Evolutionary conservation across 2,329 filamentous ascomycete genomes (phyloP).

Genomic region (Leptographium lundbergii): DNA sequence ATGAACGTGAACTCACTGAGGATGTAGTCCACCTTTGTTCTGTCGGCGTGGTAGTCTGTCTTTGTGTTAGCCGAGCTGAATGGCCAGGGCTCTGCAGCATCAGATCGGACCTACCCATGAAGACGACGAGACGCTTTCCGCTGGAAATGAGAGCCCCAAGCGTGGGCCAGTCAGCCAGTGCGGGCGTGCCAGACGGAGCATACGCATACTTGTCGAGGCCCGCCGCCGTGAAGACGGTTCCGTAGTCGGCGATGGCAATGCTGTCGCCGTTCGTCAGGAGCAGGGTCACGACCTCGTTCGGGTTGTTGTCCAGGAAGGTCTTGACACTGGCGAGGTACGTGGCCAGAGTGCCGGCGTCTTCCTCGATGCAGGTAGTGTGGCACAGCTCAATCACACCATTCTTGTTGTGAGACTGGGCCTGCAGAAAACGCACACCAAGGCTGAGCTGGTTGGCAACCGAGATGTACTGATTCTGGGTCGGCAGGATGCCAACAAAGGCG

Average conservation of each 20-base stretch:
- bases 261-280: conserved; percentile 50
- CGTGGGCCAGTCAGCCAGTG: conserved; percentile 53
- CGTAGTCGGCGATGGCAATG: conserved; percentile 43
- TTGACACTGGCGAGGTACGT: conserved; percentile 44
- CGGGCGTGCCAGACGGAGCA: conserved; percentile 27
- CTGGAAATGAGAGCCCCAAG: conserved; percentile 50
- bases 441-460: conserved; percentile 44
- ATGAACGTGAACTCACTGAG: conserved; percentile 46
- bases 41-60: conserved; percentile 47
- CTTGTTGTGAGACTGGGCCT: conserved; percentile 48
- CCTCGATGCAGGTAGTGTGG: conserved; percentile 48
- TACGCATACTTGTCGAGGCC: conserved; percentile 47
- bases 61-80: conserved; percentile 4
- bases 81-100: not conserved
- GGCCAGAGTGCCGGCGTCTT: conserved; percentile 45
- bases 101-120: conserved; percentile 42
- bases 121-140: conserved; percentile 54
- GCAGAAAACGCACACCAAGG: conserved; percentile 50
- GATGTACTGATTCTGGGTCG: conserved; percentile 47
- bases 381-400: conserved; percentile 44
- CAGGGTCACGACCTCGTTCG: conserved; percentile 49
- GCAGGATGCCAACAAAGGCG: conserved; percentile 45
- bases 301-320: conserved; percentile 44
- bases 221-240: conserved; percentile 37
- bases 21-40: conserved; percentile 43